Evolutionary conservation across 495 filamentous ascomycete species (phyloP), one percentile per base, ranked within the genome.

Genomic region (Hypoxylon cercidicola): DNA sequence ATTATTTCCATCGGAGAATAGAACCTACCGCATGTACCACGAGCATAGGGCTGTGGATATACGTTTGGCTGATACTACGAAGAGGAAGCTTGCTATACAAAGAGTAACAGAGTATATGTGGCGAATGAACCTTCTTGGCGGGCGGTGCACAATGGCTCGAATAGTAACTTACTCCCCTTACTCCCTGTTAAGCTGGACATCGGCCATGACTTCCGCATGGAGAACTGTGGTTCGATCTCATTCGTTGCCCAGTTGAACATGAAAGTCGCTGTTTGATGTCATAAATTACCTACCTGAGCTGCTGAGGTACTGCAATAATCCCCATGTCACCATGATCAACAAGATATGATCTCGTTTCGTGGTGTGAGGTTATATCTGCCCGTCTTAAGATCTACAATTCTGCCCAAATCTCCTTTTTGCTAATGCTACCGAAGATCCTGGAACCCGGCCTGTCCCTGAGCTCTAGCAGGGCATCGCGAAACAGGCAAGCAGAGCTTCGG

Each of bases 161-260:
- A n/a, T 20, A 54, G n/a, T n/a, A 49, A 39, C 54, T 41, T 44
- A n/a, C 44, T 60, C 30, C 30, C 3, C 30, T 32, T 32, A 7
- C 30, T 16, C 12, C 53, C 34, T 39, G 51, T 21, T 11, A 28
- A 54, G 40, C 44, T 62, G 45, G 62, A 25, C 48, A 44, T 55
- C 64, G 59, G 64, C 34, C 59, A 15, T 68, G 43, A 59, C 49
- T 62, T 62, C 64, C 59, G 15, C 28, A 59, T 63, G 9, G 41
- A 47, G 64, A 55, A 59, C 19, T 46, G 49, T 43, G 30, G 40
- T 20, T 45, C 20, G 30, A 28, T 60, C 54, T 50, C 34, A 68
- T 59, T 68, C 54, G 54, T 55, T 44, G 15, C 18, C 16, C 13
- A 41, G 56, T 54, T 34, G 37, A 16, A 20, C 16, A 19, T 25